phyloP scores from a whole-genome alignment of 2,329 filamentous ascomycete species.

The Rachicladosporium sp. region DNA sequence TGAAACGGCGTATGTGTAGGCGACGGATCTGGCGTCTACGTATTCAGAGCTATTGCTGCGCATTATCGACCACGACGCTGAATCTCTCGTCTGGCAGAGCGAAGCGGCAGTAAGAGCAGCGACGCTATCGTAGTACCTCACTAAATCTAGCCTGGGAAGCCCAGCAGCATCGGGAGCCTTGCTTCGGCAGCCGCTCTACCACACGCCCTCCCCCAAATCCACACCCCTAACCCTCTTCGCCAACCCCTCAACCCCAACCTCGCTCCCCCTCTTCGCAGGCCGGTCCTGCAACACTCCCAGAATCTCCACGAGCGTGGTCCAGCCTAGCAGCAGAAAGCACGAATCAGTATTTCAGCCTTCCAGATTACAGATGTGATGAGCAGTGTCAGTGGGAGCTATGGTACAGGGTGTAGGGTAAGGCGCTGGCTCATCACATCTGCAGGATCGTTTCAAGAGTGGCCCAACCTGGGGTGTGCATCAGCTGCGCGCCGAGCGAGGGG shows the following conservation, averaged over 20 bases:
- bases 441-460: slow-evolving; percentile 89
- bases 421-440: slow-evolving; percentile 20
- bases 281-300: slow-evolving; percentile 96
- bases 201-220: slow-evolving; percentile 4
- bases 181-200: too few relatives aligned
- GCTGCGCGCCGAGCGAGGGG: slow-evolving; percentile 65
- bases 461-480: slow-evolving; percentile 84
- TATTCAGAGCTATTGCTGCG: too few relatives aligned
- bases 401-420: neutral
- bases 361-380: slow-evolving; percentile 2
- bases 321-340: slow-evolving; percentile 18
- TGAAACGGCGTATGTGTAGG: too few relatives aligned
- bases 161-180: too few relatives aligned
- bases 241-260: slow-evolving; percentile 12
- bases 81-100: too few relatives aligned
- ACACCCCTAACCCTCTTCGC: slow-evolving; percentile 18
- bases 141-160: too few relatives aligned
- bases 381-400: neutral
- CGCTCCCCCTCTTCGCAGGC: slow-evolving; percentile 44
- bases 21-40: too few relatives aligned
- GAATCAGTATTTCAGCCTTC: slow-evolving; percentile 12
- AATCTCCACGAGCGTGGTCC: slow-evolving; percentile 59
- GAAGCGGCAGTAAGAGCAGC: too few relatives aligned
- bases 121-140: too few relatives aligned
- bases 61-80: too few relatives aligned